Conservation (phyloP, 345 rosid genomes). For the Syzygium aromaticum region DNA sequence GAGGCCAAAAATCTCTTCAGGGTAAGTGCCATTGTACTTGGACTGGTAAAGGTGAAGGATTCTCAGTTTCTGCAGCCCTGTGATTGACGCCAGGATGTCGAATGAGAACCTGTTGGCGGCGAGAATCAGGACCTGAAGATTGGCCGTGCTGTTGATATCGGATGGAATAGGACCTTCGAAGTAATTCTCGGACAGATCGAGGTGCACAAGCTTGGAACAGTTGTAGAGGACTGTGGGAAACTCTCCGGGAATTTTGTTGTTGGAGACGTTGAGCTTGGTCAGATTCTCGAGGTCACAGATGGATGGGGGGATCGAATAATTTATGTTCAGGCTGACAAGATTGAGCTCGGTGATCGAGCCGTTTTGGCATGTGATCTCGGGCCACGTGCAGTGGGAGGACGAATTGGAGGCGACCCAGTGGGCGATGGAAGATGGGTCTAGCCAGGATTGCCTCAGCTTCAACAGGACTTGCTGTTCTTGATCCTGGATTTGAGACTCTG, state of each 20-base stretch:
- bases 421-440: constrained; percentile 17
- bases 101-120: constrained; percentile 31
- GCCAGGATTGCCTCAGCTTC: constrained; percentile 34
- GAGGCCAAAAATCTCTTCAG: constrained; percentile 26
- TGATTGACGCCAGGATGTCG: constrained; percentile 12
- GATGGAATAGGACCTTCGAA: constrained; percentile 41
- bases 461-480: constrained; percentile 15
- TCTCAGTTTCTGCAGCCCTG: constrained; percentile 18
- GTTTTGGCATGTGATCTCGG: constrained; percentile 29
- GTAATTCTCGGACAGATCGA: constrained; percentile 38
- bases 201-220: constrained; percentile 34
- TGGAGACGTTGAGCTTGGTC: constrained; percentile 25
- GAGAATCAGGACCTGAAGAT: constrained; percentile 22
- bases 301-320: constrained; percentile 35
- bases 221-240: constrained; percentile 11
- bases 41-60: constrained; percentile 21
- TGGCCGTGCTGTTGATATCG: constrained; percentile 25
- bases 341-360: constrained; percentile 19
- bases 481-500: neutral
- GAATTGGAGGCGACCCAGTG: constrained; percentile 23
- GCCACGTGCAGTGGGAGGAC: constrained; percentile 44
- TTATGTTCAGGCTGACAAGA: constrained; percentile 10
- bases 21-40: constrained; percentile 32
- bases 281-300: constrained; percentile 15
- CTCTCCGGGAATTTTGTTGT: rapidly evolving